These are phyloP conservation scores for Hippophae rhamnoides DNA, from an alignment of 306 rosid genomes.

Conservation along the genomic window DNA sequence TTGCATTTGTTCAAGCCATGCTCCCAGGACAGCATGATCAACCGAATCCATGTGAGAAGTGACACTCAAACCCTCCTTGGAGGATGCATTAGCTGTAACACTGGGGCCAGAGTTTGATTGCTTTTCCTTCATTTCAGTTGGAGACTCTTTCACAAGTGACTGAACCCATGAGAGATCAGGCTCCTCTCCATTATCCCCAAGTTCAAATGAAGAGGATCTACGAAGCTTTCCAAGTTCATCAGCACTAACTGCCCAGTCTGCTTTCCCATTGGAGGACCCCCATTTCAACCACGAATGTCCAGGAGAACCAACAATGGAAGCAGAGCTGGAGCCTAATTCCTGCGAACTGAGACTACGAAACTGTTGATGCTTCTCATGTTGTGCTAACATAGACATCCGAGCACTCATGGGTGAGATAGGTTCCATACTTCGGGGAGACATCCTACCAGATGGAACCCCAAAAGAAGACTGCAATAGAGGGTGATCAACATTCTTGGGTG, in stretches of 20 bases:
- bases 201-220: slow-evolving; percentile 78
- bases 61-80: slow-evolving; percentile 35
- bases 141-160: slow-evolving; percentile 87
- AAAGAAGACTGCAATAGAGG: slow-evolving; percentile 59
- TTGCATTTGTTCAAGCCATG: slow-evolving; percentile 58
- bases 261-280: slow-evolving; percentile 67
- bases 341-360: slow-evolving; percentile 93
- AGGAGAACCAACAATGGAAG: slow-evolving; percentile 38
- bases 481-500: slow-evolving; percentile 60
- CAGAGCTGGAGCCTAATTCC: slow-evolving; percentile 66
- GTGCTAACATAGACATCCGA: slow-evolving; percentile 67
- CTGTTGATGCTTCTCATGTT: slow-evolving; percentile 74
- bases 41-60: slow-evolving; percentile 39
- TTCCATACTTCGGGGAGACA: slow-evolving; percentile 77
- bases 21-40: slow-evolving; percentile 53
- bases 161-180: slow-evolving; percentile 97
- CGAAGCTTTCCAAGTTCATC: slow-evolving; percentile 70
- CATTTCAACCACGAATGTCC: slow-evolving; percentile 72
- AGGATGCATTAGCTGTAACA: slow-evolving; percentile 27
- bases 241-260: slow-evolving; percentile 67
- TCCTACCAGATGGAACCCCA: slow-evolving; percentile 72
- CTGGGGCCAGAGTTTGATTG: slow-evolving; percentile 26
- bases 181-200: slow-evolving; percentile 80
- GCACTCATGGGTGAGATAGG: slow-evolving; percentile 80
- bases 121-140: slow-evolving; percentile 64